Percentiles rank a stretch among this genome's conserved stretches.
Conservation (phyloP, 1,139 yeast species). For the Suzukiozyma palmioleophila region DNA sequence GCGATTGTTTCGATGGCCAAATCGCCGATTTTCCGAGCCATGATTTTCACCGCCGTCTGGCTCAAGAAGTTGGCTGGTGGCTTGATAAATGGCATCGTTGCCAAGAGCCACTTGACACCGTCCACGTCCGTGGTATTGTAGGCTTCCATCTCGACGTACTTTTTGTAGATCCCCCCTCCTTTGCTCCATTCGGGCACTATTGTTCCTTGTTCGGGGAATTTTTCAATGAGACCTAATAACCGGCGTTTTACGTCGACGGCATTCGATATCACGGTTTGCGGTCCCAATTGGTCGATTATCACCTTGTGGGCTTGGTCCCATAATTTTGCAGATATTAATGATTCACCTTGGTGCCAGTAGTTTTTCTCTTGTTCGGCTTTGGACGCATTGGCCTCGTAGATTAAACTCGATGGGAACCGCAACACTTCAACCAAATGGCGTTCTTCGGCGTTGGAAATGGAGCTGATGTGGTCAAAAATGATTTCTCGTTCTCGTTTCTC, state of each 20-base stretch:
- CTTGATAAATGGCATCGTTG: constrained; percentile 39
- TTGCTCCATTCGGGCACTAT: constrained; percentile 52
- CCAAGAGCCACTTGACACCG: constrained; percentile 29
- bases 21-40: constrained; percentile 45
- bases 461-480: constrained; percentile 44
- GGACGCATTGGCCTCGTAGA: constrained; percentile 52
- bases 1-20: constrained; percentile 24
- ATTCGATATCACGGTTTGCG: constrained; percentile 52
- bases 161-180: constrained; percentile 56
- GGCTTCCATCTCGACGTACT: constrained; percentile 31
- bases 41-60: constrained; percentile 48
- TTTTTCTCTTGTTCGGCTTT: constrained; percentile 37
- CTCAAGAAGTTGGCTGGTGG: constrained; percentile 24
- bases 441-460: constrained; percentile 32
- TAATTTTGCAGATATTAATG: constrained; percentile 57
- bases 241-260: constrained; percentile 26
- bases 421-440: constrained; percentile 29
- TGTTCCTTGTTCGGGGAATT: constrained; percentile 43
- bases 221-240: constrained; percentile 37
- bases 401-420: constrained; percentile 42
- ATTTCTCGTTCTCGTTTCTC: constrained; percentile 38
- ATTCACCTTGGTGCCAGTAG: constrained; percentile 55
- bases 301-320: constrained; percentile 63
- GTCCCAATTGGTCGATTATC: constrained; percentile 60
- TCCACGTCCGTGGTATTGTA: constrained; percentile 10